phyloP scores from a whole-genome alignment of 1,284 basidiomycete species.

The Peniophora sp. region DNA sequence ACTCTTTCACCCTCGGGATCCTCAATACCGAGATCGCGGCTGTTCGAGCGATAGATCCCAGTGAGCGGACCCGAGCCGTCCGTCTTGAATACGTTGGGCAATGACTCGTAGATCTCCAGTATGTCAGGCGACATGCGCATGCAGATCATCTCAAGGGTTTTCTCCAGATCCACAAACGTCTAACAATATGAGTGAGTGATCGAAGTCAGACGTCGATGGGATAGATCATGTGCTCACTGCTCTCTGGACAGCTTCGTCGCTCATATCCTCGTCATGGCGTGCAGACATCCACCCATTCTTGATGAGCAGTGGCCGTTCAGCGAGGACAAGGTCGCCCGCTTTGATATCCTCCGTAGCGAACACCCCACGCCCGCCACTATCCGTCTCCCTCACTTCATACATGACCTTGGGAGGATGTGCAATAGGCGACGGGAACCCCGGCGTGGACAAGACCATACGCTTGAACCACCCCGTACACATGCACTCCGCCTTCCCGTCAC shows the following conservation, averaged over 20 bases:
- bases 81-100: too few relatives aligned
- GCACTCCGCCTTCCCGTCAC: not conserved
- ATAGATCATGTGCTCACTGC: not conserved
- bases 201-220: too few relatives aligned
- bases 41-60: too few relatives aligned
- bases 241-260: not conserved
- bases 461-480: not conserved
- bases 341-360: not conserved
- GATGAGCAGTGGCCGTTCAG: not conserved
- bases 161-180: not conserved
- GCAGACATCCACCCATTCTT: not conserved
- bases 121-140: not conserved
- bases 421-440: not conserved
- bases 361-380: not conserved
- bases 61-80: too few relatives aligned
- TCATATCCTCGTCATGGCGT: not conserved
- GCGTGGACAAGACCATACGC: not conserved
- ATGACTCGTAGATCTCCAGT: conserved; percentile 3
- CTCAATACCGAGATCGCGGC: too few relatives aligned
- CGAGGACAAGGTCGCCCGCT: not conserved
- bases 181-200: not conserved
- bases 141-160: not conserved
- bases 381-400: not conserved
- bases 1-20: too few relatives aligned
- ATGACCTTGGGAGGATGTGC: not conserved